Evolutionary conservation across 257 asterid genomes (phyloP).

Genomic region (Craterostigma plantagineum): DNA sequence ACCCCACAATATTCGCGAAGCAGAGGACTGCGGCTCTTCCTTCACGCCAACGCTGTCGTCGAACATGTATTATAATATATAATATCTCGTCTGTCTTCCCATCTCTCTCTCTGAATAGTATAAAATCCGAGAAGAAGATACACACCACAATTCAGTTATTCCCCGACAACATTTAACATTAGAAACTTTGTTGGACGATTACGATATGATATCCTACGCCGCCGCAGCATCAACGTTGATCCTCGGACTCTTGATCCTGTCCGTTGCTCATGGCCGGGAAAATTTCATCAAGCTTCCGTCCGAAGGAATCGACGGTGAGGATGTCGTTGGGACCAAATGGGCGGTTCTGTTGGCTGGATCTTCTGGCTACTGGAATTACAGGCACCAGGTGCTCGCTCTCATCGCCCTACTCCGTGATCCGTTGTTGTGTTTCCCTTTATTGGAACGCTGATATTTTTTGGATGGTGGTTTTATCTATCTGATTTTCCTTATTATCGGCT

Average conservation of each 20-base stretch:
- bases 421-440: not conserved
- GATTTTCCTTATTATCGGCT: too few species aligned
- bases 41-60: too few species aligned
- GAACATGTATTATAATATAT: too few species aligned
- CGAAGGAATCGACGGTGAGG: slow-evolving; percentile 21
- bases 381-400: slow-evolving; percentile 62
- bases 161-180: not conserved
- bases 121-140: too few species aligned
- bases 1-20: too few species aligned
- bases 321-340: slow-evolving; percentile 77
- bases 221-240: slow-evolving; percentile 32
- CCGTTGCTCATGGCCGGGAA: slow-evolving; percentile 33
- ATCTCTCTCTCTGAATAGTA: too few species aligned
- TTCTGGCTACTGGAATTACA: slow-evolving; percentile 81
- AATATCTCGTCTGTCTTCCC: too few species aligned
- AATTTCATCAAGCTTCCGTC: slow-evolving; percentile 50
- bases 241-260: slow-evolving; percentile 25
- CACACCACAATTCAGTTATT: too few species aligned
- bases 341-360: slow-evolving; percentile 95
- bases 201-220: slow-evolving; percentile 12
- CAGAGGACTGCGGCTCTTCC: too few species aligned
- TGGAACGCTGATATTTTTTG: not conserved
- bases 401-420: too few species aligned
- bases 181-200: slow-evolving; percentile 8
- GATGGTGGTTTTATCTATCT: not conserved